Evolutionary conservation across 2,329 filamentous ascomycete species (phyloP).

Genomic region (Aspergillus oerlinghausenensis): DNA sequence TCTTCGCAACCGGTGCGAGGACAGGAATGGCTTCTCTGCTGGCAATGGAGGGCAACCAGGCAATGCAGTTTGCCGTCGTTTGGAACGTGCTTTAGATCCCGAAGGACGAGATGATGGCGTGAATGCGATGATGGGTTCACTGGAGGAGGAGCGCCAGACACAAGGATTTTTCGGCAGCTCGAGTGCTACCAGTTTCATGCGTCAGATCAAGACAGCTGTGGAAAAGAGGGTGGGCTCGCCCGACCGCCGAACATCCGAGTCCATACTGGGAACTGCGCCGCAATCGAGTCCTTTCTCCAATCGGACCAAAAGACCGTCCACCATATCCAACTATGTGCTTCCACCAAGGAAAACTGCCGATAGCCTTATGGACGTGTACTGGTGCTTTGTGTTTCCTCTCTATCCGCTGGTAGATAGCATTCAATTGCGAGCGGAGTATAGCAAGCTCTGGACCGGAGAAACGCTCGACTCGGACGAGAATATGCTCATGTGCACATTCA

Average conservation of each 20-base stretch:
- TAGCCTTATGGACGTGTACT: conserved; percentile 44
- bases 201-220: conserved; percentile 44
- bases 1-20: not conserved
- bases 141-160: conserved; percentile 39
- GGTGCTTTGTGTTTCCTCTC: conserved; percentile 44
- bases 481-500: conserved; percentile 43
- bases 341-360: conserved; percentile 45
- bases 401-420: conserved; percentile 44
- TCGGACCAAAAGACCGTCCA: conserved; percentile 8
- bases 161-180: conserved; percentile 47
- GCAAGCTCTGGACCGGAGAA: conserved; percentile 39
- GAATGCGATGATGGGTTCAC: conserved; percentile 45
- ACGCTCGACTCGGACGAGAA: conserved; percentile 36
- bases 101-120: conserved; percentile 25
- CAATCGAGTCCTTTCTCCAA: conserved; percentile 19
- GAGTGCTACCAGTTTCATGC: conserved; percentile 46
- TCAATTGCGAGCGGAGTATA: conserved; percentile 38
- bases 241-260: conserved; percentile 15
- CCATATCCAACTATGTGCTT: conserved; percentile 35
- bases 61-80: not conserved
- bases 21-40: not conserved
- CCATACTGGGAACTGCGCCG: conserved; percentile 7
- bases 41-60: not conserved
- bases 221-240: conserved; percentile 28
- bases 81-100: not conserved